phyloP scores from a whole-genome alignment of 2,329 filamentous ascomycete species.

The Penicillium sp. region DNA sequence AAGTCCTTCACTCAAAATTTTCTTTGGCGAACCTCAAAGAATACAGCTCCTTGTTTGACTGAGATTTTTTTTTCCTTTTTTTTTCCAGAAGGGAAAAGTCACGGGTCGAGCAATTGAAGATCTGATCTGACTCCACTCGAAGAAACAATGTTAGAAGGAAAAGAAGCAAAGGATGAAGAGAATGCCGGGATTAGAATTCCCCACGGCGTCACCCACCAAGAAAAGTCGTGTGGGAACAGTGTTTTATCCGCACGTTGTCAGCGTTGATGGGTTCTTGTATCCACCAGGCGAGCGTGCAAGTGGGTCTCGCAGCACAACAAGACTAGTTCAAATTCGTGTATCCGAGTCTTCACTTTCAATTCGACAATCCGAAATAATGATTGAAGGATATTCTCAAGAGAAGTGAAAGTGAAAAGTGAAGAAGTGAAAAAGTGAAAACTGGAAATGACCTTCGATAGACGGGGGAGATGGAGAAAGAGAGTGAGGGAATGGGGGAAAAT shows the following conservation, averaged over 20 bases:
- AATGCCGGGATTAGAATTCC: slow-evolving; percentile 18
- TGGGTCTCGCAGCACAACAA: slow-evolving; percentile 36
- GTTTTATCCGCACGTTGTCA: slow-evolving; percentile 41
- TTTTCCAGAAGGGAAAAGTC: slow-evolving; percentile 8
- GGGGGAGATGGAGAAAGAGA: slow-evolving; percentile 1
- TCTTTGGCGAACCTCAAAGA: slow-evolving; percentile 9
- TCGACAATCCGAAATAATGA: background rate
- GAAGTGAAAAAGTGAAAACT: slow-evolving; percentile 12
- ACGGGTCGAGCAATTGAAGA: slow-evolving; percentile 18
- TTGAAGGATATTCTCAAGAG: slow-evolving; percentile 1
- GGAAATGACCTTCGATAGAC: slow-evolving; percentile 17
- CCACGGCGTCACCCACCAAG: slow-evolving; percentile 39
- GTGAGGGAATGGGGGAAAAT: slow-evolving; percentile 14
- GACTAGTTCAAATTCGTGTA: slow-evolving; percentile 31
- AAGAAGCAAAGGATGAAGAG: slow-evolving; percentile 25
- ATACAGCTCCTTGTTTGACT: slow-evolving; percentile 13
- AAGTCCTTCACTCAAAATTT: slow-evolving; percentile 11
- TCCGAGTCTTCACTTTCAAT: background rate
- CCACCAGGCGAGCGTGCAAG: slow-evolving; percentile 37
- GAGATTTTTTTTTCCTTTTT: slow-evolving; percentile 12
- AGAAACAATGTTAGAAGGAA: slow-evolving; percentile 20
- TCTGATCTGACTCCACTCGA: slow-evolving; percentile 29
- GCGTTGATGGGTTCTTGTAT: slow-evolving; percentile 36
- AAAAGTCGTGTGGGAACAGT: slow-evolving; percentile 33
- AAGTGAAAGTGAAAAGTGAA: slow-evolving; percentile 6